phyloP scores from a whole-genome alignment of 179 eudicot genomes.

The Beta lomatogona region DNA sequence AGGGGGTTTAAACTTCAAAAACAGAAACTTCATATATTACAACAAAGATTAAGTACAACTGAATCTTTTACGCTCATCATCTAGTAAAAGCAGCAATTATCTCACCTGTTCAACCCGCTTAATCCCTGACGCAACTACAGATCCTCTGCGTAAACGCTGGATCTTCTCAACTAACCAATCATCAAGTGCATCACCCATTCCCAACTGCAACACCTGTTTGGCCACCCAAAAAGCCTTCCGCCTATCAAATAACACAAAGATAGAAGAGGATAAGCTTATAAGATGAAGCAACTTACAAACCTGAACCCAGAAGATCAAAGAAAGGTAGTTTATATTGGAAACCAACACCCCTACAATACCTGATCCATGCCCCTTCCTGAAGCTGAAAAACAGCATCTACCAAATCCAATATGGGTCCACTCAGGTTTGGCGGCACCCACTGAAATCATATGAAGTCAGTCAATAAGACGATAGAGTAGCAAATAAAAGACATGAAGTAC shows the following conservation, averaged over 20 bases:
- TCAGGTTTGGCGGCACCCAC: constrained; percentile 95
- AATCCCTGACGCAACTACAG: constrained; percentile 85
- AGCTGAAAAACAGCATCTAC: constrained; percentile 97
- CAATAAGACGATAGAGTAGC: not conserved
- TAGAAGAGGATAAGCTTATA: constrained; percentile 4
- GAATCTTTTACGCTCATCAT: constrained; percentile 7
- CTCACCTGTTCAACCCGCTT: constrained; percentile 84
- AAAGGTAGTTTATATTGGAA: not conserved
- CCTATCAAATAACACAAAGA: constrained; percentile 44
- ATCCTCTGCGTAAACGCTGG: constrained; percentile 75
- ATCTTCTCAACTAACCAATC: constrained; percentile 99
- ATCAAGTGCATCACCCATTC: constrained; percentile 99
- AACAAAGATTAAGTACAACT: not conserved
- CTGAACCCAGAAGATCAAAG: not conserved
- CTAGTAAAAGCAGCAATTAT: not conserved
- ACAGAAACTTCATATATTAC: not conserved
- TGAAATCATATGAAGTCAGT: constrained; percentile 39
- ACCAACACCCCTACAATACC: constrained; percentile 45
- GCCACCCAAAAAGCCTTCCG: constrained; percentile 98
- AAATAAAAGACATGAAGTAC: not conserved
- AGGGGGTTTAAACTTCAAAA: not conserved
- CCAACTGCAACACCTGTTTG: constrained; percentile 89
- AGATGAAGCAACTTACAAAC: constrained; percentile 5
- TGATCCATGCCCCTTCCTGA: constrained; percentile 99
- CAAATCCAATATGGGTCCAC: constrained; percentile 83